Base-by-base conservation (phyloP, 1,284 basidiomycete genomes). In the Trichosporon faecale region DNA sequence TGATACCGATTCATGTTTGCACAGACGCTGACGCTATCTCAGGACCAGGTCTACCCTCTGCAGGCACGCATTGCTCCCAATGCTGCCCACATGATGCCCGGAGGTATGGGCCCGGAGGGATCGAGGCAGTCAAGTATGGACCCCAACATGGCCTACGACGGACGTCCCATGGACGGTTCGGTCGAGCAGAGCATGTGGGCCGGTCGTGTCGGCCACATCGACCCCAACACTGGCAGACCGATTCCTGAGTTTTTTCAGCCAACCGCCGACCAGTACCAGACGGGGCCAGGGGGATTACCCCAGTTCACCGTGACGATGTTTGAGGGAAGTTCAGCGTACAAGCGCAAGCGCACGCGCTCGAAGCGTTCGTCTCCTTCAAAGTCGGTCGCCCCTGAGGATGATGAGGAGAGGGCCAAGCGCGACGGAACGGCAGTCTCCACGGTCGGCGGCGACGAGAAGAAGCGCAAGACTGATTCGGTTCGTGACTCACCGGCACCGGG, bases 21-120 rank as follows among this genome's bases (percentile, higher is more conserved):
- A 12, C 63, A 23, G 21, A 27, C 46, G 40, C 66, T 70, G 35
- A 66, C 68, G 4, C 23, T 21, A 16, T 27, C 35, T 12, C 64
- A 74, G 73, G 73, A 72, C 33, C 73, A 74, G 68, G 73, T 74
- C 27, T 74, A 72, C 65, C 73, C 73, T 16, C 69, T 74, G 64
- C 72, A 73, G 68, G 70, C 72, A 69, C 70, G 72, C n/a, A 63
- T 73, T 7, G 66, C 68, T 8, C 33, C 66, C 8, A 23, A 65
- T 57, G 67, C 33, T 49, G 18, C 68, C 52, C 25, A 65, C 29
- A 67, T 68, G 65, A 60, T 71, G 37, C 44, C 66, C 3, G 64
- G 63, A 25, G 40, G 35, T 23, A 60, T 49, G 27, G 49, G 37
- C 3, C 64, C 46, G 27, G 70, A 69, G 11, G 49, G 33, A 3